Evolutionary conservation across 225 moss, liverwort and hornwort genomes (phyloP).

Genomic region (Asterella californica): DNA sequence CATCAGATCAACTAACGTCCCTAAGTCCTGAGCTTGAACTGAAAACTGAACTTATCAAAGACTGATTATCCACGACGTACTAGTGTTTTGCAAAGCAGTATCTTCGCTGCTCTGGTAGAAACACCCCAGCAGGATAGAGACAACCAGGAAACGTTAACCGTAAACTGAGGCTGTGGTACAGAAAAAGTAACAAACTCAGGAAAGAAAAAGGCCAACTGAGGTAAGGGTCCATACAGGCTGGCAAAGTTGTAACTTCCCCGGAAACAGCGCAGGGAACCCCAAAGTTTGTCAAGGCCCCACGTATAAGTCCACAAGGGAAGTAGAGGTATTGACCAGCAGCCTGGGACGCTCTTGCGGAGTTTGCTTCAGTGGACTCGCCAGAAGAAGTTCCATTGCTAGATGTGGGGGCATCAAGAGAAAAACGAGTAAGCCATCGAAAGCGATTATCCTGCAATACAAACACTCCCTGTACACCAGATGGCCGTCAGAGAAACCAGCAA

Average conservation of each 20-base stretch:
- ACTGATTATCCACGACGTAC: not conserved
- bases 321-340: slow-evolving; percentile 91
- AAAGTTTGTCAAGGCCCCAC: slow-evolving; percentile 77
- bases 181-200: not conserved
- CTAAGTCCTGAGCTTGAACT: not conserved
- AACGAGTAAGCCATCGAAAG: slow-evolving; percentile 91
- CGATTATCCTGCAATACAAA: slow-evolving; percentile 95
- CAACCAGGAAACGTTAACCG: not conserved
- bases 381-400: slow-evolving; percentile 35
- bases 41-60: not conserved
- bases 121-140: not conserved
- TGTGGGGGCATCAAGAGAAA: slow-evolving; percentile 70
- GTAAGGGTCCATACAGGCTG: slow-evolving; percentile 67
- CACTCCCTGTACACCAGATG: slow-evolving; percentile 55
- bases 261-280: slow-evolving; percentile 92
- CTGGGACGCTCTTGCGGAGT: slow-evolving; percentile 70
- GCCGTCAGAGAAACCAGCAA: slow-evolving; percentile 1
- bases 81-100: not conserved
- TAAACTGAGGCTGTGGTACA: not conserved
- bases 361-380: slow-evolving; percentile 55
- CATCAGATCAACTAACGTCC: not conserved
- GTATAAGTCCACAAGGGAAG: slow-evolving; percentile 93
- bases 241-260: slow-evolving; percentile 85
- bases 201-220: not conserved
- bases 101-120: not conserved